Evolutionary conservation across 305 asterid species (phyloP).

Genomic region (Fraxinus baroniana): DNA sequence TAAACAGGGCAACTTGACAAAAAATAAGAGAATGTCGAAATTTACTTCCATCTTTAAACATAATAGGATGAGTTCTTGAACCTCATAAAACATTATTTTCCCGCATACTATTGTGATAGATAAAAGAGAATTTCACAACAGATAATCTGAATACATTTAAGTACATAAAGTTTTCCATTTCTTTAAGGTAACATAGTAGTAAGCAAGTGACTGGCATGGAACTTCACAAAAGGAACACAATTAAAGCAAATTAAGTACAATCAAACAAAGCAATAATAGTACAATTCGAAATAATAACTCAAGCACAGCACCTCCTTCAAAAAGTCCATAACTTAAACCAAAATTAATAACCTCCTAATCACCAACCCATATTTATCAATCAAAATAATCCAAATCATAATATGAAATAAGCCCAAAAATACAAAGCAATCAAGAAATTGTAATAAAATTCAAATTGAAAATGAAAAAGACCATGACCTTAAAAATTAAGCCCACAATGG

Average conservation of each 20-base stretch:
- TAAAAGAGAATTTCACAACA: not conserved
- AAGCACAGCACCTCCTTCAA: not conserved
- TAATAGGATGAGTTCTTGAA: not conserved
- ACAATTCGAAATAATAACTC: not conserved
- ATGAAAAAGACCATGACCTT: constrained; percentile 38
- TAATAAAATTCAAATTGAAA: not conserved
- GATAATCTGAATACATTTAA: not conserved
- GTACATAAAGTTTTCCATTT: not conserved
- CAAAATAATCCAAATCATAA: not conserved
- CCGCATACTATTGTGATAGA: not conserved
- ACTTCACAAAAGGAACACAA: not conserved
- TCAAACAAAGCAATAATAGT: not conserved
- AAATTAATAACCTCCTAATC: not conserved
- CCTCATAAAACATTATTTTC: not conserved
- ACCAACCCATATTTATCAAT: not conserved
- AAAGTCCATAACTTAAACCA: not conserved
- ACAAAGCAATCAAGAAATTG: constrained; percentile 7
- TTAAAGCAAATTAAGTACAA: not conserved
- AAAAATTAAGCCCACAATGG: constrained; percentile 81
- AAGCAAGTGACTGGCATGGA: not conserved
- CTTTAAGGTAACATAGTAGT: constrained; percentile 1
- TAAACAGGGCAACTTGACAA: not conserved
- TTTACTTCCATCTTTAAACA: not conserved
- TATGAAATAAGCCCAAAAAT: constrained; percentile 16
- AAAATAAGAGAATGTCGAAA: not conserved